Evolutionary conservation across 2,329 filamentous ascomycete genomes (phyloP).

Genomic region (Neopestalotiopsis clavispora): DNA sequence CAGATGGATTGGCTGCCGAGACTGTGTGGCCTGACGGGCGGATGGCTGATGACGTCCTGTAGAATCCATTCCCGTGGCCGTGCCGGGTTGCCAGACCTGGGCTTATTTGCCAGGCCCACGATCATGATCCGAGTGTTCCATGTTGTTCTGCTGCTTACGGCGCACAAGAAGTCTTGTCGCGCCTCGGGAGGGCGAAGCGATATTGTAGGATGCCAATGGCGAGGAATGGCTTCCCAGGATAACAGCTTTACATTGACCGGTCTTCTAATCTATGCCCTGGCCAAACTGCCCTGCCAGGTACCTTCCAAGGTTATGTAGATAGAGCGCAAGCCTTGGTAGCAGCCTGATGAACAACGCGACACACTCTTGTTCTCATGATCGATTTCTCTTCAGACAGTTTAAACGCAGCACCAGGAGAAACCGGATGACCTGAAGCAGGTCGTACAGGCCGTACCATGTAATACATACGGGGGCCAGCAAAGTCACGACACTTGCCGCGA

Average conservation of each 20-base stretch:
- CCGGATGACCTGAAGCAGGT: constrained; percentile 12
- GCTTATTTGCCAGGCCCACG: neutral
- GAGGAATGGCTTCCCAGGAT: neutral
- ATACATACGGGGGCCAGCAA: neutral
- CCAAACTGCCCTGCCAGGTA: neutral
- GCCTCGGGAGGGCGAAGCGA: constrained; percentile 7
- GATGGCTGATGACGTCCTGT: constrained; percentile 9
- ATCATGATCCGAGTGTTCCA: neutral
- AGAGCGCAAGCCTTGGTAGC: neutral
- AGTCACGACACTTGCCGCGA: neutral
- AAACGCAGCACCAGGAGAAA: constrained; percentile 7
- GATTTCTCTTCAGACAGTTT: constrained; percentile 1
- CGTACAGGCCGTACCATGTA: neutral
- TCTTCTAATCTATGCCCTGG: neutral
- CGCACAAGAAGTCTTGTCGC: constrained; percentile 1
- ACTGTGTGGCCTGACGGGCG: neutral
- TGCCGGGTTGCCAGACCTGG: neutral
- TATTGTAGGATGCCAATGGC: constrained; percentile 1
- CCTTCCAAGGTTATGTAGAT: neutral
- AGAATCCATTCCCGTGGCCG: neutral
- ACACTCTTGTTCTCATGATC: neutral
- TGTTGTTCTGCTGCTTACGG: neutral
- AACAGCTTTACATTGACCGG: neutral
- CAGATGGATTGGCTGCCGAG: neutral
- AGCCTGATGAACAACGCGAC: neutral